These are phyloP conservation scores for Xylaria sp. DNA, from an alignment of 2,329 filamentous ascomycete genomes.

Conservation along the genomic window DNA sequence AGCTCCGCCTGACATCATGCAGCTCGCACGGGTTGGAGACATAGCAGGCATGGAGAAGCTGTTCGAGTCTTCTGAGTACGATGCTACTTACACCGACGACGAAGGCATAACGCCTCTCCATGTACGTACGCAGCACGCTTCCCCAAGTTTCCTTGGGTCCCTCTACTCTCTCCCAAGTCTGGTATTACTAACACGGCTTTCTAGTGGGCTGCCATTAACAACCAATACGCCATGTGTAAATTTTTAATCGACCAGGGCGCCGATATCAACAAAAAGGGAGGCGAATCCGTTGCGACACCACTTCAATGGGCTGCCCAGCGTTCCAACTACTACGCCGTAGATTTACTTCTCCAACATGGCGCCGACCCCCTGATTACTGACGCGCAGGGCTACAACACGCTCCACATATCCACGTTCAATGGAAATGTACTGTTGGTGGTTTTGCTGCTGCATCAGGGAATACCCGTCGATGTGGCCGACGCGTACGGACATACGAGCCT, in stretches of 20 bases:
- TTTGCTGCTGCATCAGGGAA: constrained; percentile 92
- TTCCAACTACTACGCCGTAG: constrained; percentile 96
- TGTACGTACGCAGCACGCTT: constrained; percentile 72
- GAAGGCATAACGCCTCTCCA: constrained; percentile 97
- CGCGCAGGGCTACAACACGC: constrained; percentile 95
- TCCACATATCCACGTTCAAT: constrained; percentile 97
- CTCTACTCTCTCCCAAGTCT: background rate
- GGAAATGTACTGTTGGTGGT: constrained; percentile 92
- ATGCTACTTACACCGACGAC: constrained; percentile 85
- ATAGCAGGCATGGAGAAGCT: constrained; percentile 87
- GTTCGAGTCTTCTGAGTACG: constrained; percentile 83
- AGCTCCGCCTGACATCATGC: constrained; percentile 88
- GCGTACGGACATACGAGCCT: constrained; percentile 90
- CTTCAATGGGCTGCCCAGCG: constrained; percentile 97
- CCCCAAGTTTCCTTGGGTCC: background rate
- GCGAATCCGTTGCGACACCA: constrained; percentile 92
- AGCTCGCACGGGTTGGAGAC: constrained; percentile 89
- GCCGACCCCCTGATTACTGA: constrained; percentile 94
- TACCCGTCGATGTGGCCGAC: constrained; percentile 92
- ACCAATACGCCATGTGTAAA: constrained; percentile 96
- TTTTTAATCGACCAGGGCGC: constrained; percentile 88
- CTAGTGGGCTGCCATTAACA: constrained; percentile 99
- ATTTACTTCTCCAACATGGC: constrained; percentile 89
- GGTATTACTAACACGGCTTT: constrained; percentile 37
- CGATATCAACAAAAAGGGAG: constrained; percentile 94